Conservation (phyloP, 768 basidiomycete genomes). For the Terana coerulea region DNA sequence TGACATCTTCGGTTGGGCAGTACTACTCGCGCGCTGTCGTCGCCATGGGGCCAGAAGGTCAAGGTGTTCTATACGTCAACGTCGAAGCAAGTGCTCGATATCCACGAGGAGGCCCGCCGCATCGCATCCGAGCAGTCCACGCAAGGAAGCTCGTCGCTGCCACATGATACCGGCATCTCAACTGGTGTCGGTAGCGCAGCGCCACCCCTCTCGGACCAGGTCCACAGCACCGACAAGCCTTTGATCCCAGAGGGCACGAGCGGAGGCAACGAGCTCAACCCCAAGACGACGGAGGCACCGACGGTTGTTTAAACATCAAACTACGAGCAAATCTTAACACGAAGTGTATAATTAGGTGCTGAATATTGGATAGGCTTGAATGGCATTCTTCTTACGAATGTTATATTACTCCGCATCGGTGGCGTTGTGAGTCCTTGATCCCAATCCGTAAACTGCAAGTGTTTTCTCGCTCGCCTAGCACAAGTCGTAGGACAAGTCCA, state of each 20-base stretch:
- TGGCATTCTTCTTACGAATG: no score
- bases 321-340: background rate
- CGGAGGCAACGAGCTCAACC: background rate
- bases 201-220: constrained; percentile 19
- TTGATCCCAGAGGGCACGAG: background rate
- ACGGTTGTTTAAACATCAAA: background rate
- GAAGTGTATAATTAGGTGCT: background rate
- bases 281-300: background rate
- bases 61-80: constrained; percentile 81
- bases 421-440: no score
- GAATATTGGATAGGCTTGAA: no score
- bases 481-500: no score
- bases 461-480: no score
- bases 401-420: no score
- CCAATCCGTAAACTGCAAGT: no score
- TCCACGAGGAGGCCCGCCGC: constrained; percentile 89
- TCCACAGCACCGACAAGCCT: constrained; percentile 10
- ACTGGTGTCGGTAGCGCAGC: constrained; percentile 20
- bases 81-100: constrained; percentile 84
- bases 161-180: constrained; percentile 10
- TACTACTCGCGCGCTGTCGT: constrained; percentile 81
- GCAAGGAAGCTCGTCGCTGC: background rate
- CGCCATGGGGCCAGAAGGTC: constrained; percentile 75
- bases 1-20: constrained; percentile 30
- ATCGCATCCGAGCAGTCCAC: constrained; percentile 54